Conservation (phyloP, 1,139 yeast species). For the Sugiyamaella castrensis region DNA sequence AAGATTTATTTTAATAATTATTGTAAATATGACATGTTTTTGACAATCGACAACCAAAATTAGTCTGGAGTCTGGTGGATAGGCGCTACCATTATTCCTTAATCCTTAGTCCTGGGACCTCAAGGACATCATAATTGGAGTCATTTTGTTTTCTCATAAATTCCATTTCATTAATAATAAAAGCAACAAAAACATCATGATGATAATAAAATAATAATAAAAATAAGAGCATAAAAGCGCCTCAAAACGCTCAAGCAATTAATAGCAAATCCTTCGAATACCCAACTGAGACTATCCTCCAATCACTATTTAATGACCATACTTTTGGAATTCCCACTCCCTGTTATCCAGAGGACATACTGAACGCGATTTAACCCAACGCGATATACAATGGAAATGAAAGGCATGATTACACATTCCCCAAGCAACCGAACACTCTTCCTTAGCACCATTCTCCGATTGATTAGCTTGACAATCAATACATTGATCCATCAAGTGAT, state of each 20-base stretch:
- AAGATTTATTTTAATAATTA: slow-evolving; percentile 1
- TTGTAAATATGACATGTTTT: too few relatives aligned
- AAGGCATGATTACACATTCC: slow-evolving; percentile 94
- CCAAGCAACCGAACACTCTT: slow-evolving; percentile 95
- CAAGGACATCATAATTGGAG: too few relatives aligned
- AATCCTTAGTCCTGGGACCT: not conserved
- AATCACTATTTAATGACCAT: slow-evolving; percentile 52
- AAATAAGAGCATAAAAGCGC: not conserved
- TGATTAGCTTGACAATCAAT: slow-evolving; percentile 92
- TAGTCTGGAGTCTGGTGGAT: not conserved
- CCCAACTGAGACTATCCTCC: too few relatives aligned
- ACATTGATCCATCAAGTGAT: slow-evolving; percentile 98
- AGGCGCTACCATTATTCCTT: not conserved
- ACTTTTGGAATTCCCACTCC: slow-evolving; percentile 83
- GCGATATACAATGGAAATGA: slow-evolving; percentile 91
- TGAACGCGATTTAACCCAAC: slow-evolving; percentile 96
- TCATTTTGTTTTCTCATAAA: not conserved
- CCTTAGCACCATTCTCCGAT: slow-evolving; percentile 54
- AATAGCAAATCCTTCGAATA: too few relatives aligned
- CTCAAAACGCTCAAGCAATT: too few relatives aligned
- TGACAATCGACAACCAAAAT: too few relatives aligned
- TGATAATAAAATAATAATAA: not conserved
- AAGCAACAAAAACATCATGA: not conserved
- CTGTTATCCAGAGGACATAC: slow-evolving; percentile 96
- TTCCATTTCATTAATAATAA: not conserved